Base-by-base conservation (phyloP, 768 basidiomycete species). In the Pholiota molesta region DNA sequence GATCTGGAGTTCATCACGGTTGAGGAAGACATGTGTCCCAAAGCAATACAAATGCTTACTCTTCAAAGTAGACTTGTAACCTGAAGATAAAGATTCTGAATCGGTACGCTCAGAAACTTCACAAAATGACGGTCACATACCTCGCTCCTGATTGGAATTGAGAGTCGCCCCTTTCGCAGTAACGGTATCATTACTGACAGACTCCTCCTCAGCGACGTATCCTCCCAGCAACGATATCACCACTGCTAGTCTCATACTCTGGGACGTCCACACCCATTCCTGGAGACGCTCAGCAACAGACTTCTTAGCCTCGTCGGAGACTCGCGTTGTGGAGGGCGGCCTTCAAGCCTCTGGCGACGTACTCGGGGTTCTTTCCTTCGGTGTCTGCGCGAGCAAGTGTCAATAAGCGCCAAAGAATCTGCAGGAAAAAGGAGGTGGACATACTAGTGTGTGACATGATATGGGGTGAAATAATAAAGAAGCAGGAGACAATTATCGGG, bases 321-420 rank as follows among this genome's bases (percentile, higher is more conserved):
- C n/a, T n/a, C 83, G 64, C 83, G 70, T 88, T 87, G 66, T 79
- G 74, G 8, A 86, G 78, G 7, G 85, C 75, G 14, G 86, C 84
- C 66, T 85, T 86, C 61, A 83, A 73, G 31, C 86, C 86, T 3
- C 81, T 81, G 42, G 79, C 69, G 53, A 72, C 69, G 35, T 71
- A 66, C 17, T 67, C 68, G 21, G 62, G 58, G 62, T 49, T 49
- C 19, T 49, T 49, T 37, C 35, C 35, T 55, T 55, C 21, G 11
- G 33, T 11, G 19, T 55, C 33, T 37, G 21, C 8, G 14, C 35
- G 35, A 37, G 11, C 1, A 37, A 37, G 14, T 10, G 14, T 37
- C 11, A 37, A 37, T 37, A 37, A 37, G 35, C 11, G 1, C 35
- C 10, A 13, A 3, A 3, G 5, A 16, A 37, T 14, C 13, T 37